Percentiles rank a stretch among this genome's conserved stretches.
Conservation (phyloP, 768 basidiomycete species). For the Cubamyces sp. region DNA sequence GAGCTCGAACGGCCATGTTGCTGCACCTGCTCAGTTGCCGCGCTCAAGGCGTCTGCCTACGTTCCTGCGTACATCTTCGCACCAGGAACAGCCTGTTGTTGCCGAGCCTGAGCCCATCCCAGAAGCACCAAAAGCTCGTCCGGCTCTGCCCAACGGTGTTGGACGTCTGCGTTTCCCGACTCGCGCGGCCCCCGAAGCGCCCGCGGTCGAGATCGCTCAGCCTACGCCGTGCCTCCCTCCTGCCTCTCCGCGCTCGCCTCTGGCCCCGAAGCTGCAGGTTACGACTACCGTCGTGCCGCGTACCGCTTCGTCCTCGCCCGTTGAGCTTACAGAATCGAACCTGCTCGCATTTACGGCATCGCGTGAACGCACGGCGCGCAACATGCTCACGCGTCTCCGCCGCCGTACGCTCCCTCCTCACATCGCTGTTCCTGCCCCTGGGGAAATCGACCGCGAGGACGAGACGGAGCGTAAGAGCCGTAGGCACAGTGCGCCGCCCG, state of each 20-base stretch:
- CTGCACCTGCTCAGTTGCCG: constrained; percentile 30
- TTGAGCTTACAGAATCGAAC: constrained; percentile 57
- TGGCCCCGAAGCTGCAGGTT: constrained; percentile 48
- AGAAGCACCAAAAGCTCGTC: constrained; percentile 19
- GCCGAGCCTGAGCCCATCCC: constrained; percentile 1
- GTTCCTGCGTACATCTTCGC: constrained; percentile 33
- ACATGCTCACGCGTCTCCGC: constrained; percentile 68
- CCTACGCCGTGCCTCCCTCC: constrained; percentile 37
- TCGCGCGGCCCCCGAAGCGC: constrained; percentile 26
- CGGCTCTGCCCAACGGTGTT: constrained; percentile 27
- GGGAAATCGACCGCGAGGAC: constrained; percentile 37
- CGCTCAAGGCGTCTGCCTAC: constrained; percentile 39
- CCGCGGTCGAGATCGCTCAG: constrained; percentile 28
- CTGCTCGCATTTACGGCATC: constrained; percentile 50
- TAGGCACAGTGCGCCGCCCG: constrained; percentile 67
- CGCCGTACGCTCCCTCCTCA: constrained; percentile 54
- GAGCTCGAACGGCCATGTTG: constrained; percentile 42
- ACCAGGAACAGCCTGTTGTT: constrained; percentile 1
- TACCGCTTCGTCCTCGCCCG: constrained; percentile 45
- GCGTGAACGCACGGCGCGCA: constrained; percentile 58
- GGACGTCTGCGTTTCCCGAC: constrained; percentile 36
- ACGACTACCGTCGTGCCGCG: constrained; percentile 55
- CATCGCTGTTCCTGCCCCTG: constrained; percentile 19
- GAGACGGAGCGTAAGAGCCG: constrained; percentile 41
- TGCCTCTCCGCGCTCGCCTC: constrained; percentile 41